Evolutionary conservation across 352 stramenopile genomes (phyloP).

Genomic region (Globisporangium carolinianum): DNA sequence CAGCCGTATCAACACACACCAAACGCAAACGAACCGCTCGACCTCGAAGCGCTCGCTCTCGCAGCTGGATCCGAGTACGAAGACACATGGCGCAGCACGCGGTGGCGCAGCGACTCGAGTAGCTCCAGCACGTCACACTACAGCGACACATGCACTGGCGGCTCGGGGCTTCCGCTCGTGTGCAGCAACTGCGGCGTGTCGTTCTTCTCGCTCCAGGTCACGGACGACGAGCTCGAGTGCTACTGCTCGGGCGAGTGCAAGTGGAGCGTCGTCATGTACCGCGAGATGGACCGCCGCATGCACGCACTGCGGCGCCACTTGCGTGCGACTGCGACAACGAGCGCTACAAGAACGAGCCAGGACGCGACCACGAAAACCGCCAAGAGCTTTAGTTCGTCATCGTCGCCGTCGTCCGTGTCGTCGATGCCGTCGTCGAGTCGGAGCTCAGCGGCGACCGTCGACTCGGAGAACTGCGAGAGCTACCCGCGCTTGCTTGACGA

Average conservation of each 20-base stretch:
- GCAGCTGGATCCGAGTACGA: slow-evolving; percentile 21
- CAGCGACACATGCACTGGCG: slow-evolving; percentile 5
- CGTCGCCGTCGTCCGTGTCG: too few species aligned
- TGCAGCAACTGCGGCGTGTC: slow-evolving; percentile 80
- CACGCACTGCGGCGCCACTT: slow-evolving; percentile 29
- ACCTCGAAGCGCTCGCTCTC: slow-evolving; percentile 37
- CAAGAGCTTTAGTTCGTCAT: neutral
- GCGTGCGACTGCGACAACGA: neutral
- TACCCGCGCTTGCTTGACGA: slow-evolving; percentile 20
- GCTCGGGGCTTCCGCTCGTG: slow-evolving; percentile 67
- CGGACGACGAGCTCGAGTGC: slow-evolving; percentile 56
- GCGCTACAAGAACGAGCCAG: neutral
- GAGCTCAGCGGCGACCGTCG: neutral
- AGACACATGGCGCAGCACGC: slow-evolving; percentile 12
- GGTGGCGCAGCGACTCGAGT: neutral
- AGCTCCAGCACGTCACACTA: neutral
- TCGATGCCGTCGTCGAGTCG: neutral
- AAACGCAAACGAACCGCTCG: slow-evolving; percentile 20
- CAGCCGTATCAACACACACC: slow-evolving; percentile 11
- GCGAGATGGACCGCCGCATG: slow-evolving; percentile 74
- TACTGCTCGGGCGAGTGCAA: slow-evolving; percentile 88
- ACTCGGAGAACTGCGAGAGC: slow-evolving; percentile 9
- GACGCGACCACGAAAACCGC: neutral
- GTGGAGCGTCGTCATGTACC: slow-evolving; percentile 85
- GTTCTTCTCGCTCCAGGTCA: slow-evolving; percentile 72